Base-by-base conservation (phyloP, 2,329 filamentous ascomycete species). In the Ascochyta pisi region DNA sequence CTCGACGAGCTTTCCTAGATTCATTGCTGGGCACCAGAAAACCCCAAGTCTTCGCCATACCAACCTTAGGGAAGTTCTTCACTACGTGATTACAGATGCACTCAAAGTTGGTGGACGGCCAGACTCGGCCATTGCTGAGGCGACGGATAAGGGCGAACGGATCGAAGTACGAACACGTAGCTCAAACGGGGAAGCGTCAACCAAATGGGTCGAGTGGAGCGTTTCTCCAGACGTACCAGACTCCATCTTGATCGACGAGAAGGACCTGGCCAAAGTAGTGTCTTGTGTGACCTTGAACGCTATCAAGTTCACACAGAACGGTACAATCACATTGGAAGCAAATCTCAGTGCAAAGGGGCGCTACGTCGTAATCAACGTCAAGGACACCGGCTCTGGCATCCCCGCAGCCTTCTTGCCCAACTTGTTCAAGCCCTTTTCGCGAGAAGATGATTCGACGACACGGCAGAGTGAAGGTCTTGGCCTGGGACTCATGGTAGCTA, bases 401-500 rank as follows among this genome's bases (percentile, higher is more conserved):
- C 85, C 86, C 0, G 81, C 83, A 44, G 84, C 84, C 12, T 90
- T 90, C 65, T 74, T 88, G 45, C 85, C 86, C 0, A 84, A 84
- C 50, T 78, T 91, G 0, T 91, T 90, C 77, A 87, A 87, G 61
- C 84, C 88, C 1, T 90, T 90, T 70, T 85, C 87, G 23, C 82
- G 87, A 57, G 85, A 89, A 72, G 87, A 91, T 69, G 82, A 85
- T 46, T 89, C 87, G 1, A 84, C 86, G 13, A 89, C 86, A 6
- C 80, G 88, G 39, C 83, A 84, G 58, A 87, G 84, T 67, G 88
- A 91, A 70, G 88, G 88, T 0, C 78, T 90, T 3, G 88, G 88
- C 0, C 77, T 91, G 6, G 88, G 88, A 26, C 76, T 91, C 10
- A 81, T 90, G 67, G 88, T 90, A n/a, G 88, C 88, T 0, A 90